Evolutionary conservation across 805 yeast genomes (phyloP).

Genomic region (Metschnikowia santaceciliae): DNA sequence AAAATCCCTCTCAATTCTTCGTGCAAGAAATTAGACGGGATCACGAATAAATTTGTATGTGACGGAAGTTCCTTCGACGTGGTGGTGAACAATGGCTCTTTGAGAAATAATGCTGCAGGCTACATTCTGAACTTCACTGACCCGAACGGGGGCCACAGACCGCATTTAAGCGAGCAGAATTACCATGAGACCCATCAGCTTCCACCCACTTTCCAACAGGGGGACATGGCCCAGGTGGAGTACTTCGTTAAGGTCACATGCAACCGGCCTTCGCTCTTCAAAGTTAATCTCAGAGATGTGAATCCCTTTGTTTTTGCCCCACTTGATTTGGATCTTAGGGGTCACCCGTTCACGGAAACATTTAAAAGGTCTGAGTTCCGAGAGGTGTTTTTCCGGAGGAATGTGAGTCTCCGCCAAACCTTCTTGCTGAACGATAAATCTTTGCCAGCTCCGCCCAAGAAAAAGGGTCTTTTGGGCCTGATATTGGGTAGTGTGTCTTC

Average conservation of each 20-base stretch:
- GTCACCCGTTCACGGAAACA: constrained; percentile 14
- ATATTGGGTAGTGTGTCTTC: constrained; percentile 10
- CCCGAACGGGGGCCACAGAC: neutral
- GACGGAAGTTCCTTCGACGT: constrained; percentile 27
- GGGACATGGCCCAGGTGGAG: constrained; percentile 36
- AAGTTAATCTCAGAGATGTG: constrained; percentile 42
- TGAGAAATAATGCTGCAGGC: constrained; percentile 19
- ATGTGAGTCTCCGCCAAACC: constrained; percentile 29
- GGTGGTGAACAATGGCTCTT: constrained; percentile 31
- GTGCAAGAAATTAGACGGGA: constrained; percentile 28
- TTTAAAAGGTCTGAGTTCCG: constrained; percentile 28
- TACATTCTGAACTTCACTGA: constrained; percentile 1
- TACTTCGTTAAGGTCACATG: constrained; percentile 63
- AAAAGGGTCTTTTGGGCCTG: constrained; percentile 10
- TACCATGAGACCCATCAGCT: constrained; percentile 13
- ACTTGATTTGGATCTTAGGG: constrained; percentile 31
- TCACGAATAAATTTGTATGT: constrained; percentile 31
- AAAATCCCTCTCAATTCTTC: constrained; percentile 40
- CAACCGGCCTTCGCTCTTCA: constrained; percentile 46
- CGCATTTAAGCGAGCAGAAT: neutral
- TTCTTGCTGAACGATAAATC: constrained; percentile 22
- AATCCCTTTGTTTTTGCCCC: constrained; percentile 57
- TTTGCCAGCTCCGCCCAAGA: constrained; percentile 8
- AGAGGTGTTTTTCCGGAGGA: constrained; percentile 35
- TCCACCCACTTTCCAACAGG: constrained; percentile 13